Evolutionary conservation across 2,329 filamentous ascomycete species (phyloP), one percentile per base, ranked within the genome.

Genomic region (Pyricularia sp.): DNA sequence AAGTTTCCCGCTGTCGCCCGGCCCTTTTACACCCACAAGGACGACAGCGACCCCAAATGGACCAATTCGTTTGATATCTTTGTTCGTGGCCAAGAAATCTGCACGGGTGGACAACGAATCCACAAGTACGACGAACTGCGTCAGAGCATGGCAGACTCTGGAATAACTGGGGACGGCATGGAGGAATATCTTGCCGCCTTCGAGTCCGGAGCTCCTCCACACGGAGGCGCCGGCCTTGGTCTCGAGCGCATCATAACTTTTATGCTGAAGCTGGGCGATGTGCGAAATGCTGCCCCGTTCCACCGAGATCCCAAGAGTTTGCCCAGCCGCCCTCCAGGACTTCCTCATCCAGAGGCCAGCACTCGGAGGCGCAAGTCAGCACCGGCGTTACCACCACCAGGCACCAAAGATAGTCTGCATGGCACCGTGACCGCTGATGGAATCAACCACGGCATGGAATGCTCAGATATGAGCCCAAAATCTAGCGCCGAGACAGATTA

Each of bases 41-140:
- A 96, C 68, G 83, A 88, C 1, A 80, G 87, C 19, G 85, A 96
- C 71, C 79, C 84, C 13, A 81, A 83, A 40, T 85, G 87, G 73
- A 97, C 93, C 63, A 96, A 96, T 73, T 96, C 93, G 0, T 97
- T 96, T 71, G 93, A 97, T 73, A 96, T 97, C 66, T 97, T 97
- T 77, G 83, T 96, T 59, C 88, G 93, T 33, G 93, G 93, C 0
- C 93, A 97, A 72, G 93, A 97, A 74, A 94, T 97, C 65, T 87
- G 93, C 60, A 93, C 91, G 0, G 93, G 93, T 70, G 93, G 93
- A 8, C 93, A 97, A 75, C 91, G 93, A 84, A 96, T 97, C 68
- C 90, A 97, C 73, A 87, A 94, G 67, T 83, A 89, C 0, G 77
- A 81, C 4, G 83, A 90, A 72, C 80, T 97, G n/a, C 83, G 88